A percentile compares a stretch with the other conserved stretches of the same genome.
phyloP scores from a whole-genome alignment of 1,284 basidiomycete genomes.

The Ustilago sp. region DNA sequence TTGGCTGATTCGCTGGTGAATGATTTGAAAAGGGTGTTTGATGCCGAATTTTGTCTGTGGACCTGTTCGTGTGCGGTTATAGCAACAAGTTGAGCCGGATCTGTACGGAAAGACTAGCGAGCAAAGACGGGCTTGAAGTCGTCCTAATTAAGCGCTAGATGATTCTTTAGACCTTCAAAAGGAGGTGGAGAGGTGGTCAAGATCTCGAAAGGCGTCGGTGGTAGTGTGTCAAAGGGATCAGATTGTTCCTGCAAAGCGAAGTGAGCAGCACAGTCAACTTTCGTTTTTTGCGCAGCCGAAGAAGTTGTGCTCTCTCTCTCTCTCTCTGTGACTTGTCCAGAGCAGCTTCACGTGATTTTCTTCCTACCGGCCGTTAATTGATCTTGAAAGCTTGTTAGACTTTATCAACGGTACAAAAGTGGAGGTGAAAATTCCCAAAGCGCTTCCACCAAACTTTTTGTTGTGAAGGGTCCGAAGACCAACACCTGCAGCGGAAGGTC shows the following conservation, averaged over 20 bases:
- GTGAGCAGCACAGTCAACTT: neutral
- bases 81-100: neutral
- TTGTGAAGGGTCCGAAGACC: constrained; percentile 8
- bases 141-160: neutral
- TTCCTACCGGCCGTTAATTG: constrained; percentile 33
- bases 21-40: neutral
- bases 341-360: constrained; percentile 47
- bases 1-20: constrained; percentile 18
- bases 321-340: constrained; percentile 15
- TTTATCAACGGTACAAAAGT: neutral
- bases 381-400: neutral
- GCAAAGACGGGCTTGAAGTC: neutral
- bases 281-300: constrained; percentile 24
- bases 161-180: neutral
- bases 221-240: neutral
- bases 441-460: constrained; percentile 4
- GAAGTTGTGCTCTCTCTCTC: neutral
- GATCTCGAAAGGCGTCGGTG: constrained; percentile 1
- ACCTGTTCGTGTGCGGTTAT: neutral
- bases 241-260: constrained; percentile 1
- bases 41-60: neutral
- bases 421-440: neutral
- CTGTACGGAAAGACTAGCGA: neutral
- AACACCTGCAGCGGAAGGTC: constrained; percentile 1
- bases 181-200: neutral